These are phyloP conservation scores for Alternaria sp. DNA, from an alignment of 2,329 filamentous ascomycete species.

Conservation along the genomic window DNA sequence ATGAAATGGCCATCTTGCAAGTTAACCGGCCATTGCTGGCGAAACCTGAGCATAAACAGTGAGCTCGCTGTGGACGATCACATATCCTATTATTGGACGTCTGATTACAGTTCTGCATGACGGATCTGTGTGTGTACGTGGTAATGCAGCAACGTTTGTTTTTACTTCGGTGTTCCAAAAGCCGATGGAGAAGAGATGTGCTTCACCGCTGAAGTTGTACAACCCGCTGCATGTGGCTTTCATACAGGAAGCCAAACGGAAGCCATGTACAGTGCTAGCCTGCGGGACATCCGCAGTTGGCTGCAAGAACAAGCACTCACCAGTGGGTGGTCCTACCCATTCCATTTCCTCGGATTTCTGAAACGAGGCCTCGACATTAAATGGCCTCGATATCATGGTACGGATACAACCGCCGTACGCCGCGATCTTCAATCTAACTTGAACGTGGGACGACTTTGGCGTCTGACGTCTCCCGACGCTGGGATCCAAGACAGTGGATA, in stretches of 20 bases:
- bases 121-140: neutral
- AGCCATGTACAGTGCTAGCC: constrained; percentile 20
- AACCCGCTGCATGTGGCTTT: constrained; percentile 32
- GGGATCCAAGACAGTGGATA: constrained; percentile 38
- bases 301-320: constrained; percentile 22
- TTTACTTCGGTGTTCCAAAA: constrained; percentile 12
- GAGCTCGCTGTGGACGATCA: neutral
- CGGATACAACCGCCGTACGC: constrained; percentile 17
- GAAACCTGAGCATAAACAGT: constrained; percentile 3
- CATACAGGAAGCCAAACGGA: constrained; percentile 25
- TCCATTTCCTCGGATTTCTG: constrained; percentile 34
- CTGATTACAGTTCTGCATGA: constrained; percentile 1
- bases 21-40: constrained; percentile 5
- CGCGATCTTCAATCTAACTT: constrained; percentile 11
- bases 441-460: constrained; percentile 21
- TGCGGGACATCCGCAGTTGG: constrained; percentile 14
- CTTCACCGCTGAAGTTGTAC: constrained; percentile 47
- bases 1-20: constrained; percentile 2
- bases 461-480: constrained; percentile 28
- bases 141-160: constrained; percentile 7
- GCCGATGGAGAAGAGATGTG: constrained; percentile 10
- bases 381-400: constrained; percentile 14
- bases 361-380: constrained; percentile 33
- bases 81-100: constrained; percentile 5
- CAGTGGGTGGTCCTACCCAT: constrained; percentile 15